Evolutionary conservation across 225 moss, liverwort and hornwort species (phyloP), one percentile per base, ranked within the genome.

Genomic region (Ulota crispa): DNA sequence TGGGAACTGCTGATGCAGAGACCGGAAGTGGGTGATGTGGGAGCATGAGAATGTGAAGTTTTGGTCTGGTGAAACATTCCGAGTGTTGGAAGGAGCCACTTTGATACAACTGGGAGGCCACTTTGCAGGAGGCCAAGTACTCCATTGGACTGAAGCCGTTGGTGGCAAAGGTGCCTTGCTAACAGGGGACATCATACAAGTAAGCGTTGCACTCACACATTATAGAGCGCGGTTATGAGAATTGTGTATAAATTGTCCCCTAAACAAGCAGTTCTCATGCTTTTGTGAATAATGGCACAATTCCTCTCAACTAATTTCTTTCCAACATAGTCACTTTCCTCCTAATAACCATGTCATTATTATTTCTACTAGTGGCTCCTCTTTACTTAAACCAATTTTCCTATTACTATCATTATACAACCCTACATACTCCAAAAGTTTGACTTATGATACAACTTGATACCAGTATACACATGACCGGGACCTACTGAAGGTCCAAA

Each of bases 1-100:
- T 79, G 42, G 43, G 55, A 79, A 19, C 31, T 69, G 6, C 13
- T 59, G 26, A 28, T 45, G 4, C 87, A 94, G 95, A 71, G 94
- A 97, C 65, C 89, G 91, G 77, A 78, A 92, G 75, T 97, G 95
- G 97, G 89, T 93, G 73, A 91, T 85, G 81, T 93, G 86, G 83
- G 86, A 89, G 76, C 97, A 97, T 72, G 85, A 89, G 39, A 97
- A 97, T 82, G 82, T 95, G 39, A 92, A 83, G 66, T 90, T 87
- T 68, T 97, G 97, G 97, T 88, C 85, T 74, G 95, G 97, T 32
- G 95, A 94, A 39, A 84, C 83, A 27, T 76, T 94, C 3, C 79
- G 78, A 67, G 81, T 97, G 84, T 87, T 92, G 84, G 93, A 89
- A 66, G 94, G 90, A 18, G 75, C 94, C 27, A 91, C 87, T 26